Evolutionary conservation across 1,284 basidiomycete species (phyloP).

Genomic region (Sporisorium graminicola): DNA sequence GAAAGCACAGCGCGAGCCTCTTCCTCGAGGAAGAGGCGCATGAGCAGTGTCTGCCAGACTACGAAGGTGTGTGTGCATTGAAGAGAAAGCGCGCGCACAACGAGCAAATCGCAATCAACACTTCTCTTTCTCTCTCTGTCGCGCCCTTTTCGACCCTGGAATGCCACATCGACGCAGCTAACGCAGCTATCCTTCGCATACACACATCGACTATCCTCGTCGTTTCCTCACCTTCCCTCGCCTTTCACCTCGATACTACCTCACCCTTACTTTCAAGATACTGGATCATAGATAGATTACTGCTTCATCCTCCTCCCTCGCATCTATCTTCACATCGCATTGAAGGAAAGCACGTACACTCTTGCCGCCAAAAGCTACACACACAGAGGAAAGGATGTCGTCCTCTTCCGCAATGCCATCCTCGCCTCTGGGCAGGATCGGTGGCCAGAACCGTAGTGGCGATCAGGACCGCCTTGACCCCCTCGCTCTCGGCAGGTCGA

Average conservation of each 20-base stretch:
- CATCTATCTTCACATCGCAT: not conserved
- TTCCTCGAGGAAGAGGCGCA: conserved; percentile 70
- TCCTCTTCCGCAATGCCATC: conserved; percentile 56
- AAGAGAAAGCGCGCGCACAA: not conserved
- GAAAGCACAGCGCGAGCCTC: conserved; percentile 3
- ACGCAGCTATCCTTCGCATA: not conserved
- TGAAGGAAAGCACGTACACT: not conserved
- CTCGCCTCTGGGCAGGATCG: conserved; percentile 49
- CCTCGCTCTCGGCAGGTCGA: conserved; percentile 41
- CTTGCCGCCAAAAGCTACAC: not conserved
- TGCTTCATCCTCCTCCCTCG: not conserved
- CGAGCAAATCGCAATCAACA: conserved; percentile 1
- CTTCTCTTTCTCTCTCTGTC: no score
- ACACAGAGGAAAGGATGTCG: conserved; percentile 35
- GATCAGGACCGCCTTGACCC: conserved; percentile 44
- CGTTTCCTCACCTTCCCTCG: not conserved
- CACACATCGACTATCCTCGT: not conserved
- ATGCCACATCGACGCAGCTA: not conserved
- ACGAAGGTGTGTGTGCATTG: not conserved
- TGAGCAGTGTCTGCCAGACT: conserved; percentile 71
- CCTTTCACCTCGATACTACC: not conserved
- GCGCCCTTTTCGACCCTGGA: not conserved
- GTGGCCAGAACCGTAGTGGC: conserved; percentile 29
- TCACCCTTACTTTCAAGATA: no score
- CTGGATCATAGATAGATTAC: not conserved